A percentile compares a stretch with the other conserved stretches of the same genome.
These are phyloP conservation scores for Ichthyophthirius multifiliis DNA, from an alignment of 169 alveolate species.

Conservation along the genomic window DNA sequence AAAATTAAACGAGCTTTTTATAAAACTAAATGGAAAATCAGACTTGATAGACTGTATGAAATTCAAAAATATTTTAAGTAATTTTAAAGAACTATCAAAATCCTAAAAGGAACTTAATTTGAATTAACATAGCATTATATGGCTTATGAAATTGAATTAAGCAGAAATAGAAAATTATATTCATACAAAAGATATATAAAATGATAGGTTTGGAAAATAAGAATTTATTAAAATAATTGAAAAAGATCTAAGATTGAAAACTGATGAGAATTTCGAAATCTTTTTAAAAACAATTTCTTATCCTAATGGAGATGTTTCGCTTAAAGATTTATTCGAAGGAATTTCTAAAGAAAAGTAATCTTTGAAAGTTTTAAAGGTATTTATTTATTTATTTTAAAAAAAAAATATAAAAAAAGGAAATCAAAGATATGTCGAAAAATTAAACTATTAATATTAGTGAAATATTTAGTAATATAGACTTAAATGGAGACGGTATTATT, in stretches of 20 bases:
- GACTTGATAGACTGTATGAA: too few relatives aligned
- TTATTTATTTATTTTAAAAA: too few relatives aligned
- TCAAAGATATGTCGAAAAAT: not conserved
- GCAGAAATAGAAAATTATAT: too few relatives aligned
- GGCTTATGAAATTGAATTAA: too few relatives aligned
- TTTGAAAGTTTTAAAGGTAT: not conserved
- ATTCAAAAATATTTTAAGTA: too few relatives aligned
- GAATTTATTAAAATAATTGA: not conserved
- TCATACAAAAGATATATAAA: too few relatives aligned
- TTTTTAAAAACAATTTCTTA: not conserved
- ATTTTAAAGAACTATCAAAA: too few relatives aligned
- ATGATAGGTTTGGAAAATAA: not conserved
- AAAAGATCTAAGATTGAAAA: not conserved
- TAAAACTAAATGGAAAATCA: too few relatives aligned
- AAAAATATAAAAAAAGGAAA: not conserved
- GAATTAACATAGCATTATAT: too few relatives aligned
- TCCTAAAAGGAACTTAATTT: too few relatives aligned
- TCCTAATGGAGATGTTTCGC: not conserved
- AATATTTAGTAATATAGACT: not conserved
- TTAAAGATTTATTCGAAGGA: not conserved
- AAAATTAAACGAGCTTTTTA: too few relatives aligned
- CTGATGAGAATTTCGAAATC: not conserved
- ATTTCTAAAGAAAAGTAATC: not conserved
- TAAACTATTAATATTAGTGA: not conserved
- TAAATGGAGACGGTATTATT: not conserved